Percentiles rank a stretch among this genome's conserved stretches.
Evolutionary conservation across 176 grass and related monocot species (phyloP).

Genomic region (Triticum turgidum): DNA sequence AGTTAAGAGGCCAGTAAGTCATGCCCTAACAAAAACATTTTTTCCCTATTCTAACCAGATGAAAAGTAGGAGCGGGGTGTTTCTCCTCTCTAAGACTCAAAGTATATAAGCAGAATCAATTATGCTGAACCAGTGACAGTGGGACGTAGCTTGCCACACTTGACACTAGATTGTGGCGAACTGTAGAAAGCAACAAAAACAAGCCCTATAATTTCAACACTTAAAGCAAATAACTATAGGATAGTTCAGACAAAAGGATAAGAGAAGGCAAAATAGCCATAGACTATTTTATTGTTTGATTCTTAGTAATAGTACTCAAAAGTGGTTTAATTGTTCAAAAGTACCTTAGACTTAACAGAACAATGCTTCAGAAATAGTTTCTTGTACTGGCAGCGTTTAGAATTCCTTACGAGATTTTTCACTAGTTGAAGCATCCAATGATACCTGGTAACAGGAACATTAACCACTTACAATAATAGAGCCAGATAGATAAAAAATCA

Average conservation of each 20-base stretch:
- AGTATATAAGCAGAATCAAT: not conserved
- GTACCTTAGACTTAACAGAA: constrained; percentile 37
- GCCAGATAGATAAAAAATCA: not conserved
- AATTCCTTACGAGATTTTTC: constrained; percentile 59
- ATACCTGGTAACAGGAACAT: constrained; percentile 34
- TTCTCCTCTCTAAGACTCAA: not conserved
- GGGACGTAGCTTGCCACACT: not conserved
- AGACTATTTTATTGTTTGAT: not conserved
- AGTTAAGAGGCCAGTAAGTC: constrained; percentile 28
- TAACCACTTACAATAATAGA: constrained; percentile 16
- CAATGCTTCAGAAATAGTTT: constrained; percentile 64
- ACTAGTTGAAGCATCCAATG: constrained; percentile 32
- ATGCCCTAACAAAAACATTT: not conserved
- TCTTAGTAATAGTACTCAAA: constrained; percentile 19
- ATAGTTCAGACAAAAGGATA: constrained; percentile 12
- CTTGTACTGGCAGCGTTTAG: constrained; percentile 56
- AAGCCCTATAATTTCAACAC: not conserved
- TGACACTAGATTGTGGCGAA: not conserved
- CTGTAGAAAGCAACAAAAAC: not conserved
- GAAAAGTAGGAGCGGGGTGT: not conserved
- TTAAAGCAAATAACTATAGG: not conserved
- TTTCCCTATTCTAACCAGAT: not conserved
- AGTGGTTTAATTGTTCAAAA: not conserved
- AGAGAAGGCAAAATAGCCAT: not conserved
- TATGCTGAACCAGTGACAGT: not conserved